Conservation (phyloP, 2,329 filamentous ascomycete genomes). For the Aspergillus floridensis region DNA sequence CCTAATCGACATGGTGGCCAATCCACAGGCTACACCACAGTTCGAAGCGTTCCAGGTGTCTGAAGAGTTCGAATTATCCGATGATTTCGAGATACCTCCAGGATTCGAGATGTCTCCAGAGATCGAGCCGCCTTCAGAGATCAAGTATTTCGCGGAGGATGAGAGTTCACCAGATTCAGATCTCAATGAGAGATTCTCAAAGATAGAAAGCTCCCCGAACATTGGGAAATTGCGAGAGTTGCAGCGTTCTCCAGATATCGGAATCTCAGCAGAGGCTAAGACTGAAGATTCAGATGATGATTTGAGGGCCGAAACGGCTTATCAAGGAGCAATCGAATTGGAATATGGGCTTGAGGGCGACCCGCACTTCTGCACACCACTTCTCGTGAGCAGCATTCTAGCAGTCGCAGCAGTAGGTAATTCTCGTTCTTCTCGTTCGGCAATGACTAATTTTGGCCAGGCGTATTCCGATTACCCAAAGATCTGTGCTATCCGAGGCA, state of each 20-base stretch:
- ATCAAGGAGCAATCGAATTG: background rate
- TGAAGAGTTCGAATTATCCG: too few relatives aligned
- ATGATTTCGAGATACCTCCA: too few relatives aligned
- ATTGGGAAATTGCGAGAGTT: background rate
- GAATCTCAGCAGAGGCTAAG: background rate
- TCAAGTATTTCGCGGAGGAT: too few relatives aligned
- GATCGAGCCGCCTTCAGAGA: background rate
- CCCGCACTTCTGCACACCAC: constrained; percentile 74
- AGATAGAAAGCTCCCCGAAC: too few relatives aligned
- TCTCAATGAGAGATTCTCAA: too few relatives aligned
- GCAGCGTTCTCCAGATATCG: background rate
- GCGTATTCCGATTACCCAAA: constrained; percentile 37
- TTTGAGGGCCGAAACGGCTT: background rate
- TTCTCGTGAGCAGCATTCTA: constrained; percentile 85
- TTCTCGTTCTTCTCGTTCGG: background rate
- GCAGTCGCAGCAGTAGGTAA: constrained; percentile 46
- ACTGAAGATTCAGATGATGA: background rate
- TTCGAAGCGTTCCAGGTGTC: background rate
- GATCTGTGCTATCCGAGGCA: constrained; percentile 26
- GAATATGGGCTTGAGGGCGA: constrained; percentile 31
- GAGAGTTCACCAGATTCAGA: too few relatives aligned
- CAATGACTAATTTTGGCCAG: constrained; percentile 22
- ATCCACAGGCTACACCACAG: background rate
- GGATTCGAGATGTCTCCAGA: background rate
- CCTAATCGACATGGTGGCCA: constrained; percentile 49